A percentile compares a stretch with the other conserved stretches of the same genome.
These are phyloP conservation scores for Pythium volutum DNA, from an alignment of 352 stramenopile species.

Conservation along the genomic window DNA sequence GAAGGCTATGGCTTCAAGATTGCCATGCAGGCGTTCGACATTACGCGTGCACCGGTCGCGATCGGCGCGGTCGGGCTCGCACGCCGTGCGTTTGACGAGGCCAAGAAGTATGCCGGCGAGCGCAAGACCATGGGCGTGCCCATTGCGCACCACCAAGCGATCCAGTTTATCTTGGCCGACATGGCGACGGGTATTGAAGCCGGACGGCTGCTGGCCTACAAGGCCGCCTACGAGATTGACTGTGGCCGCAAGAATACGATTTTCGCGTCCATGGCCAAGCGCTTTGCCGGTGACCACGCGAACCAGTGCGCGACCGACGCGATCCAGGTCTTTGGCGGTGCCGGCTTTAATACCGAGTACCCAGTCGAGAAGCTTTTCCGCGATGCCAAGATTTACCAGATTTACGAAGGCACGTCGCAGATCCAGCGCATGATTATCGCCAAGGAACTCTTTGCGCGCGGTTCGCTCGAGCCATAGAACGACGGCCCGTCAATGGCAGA, in stretches of 20 bases:
- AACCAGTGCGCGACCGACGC: conserved; percentile 86
- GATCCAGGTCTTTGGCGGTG: conserved; percentile 90
- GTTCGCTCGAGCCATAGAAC: conserved; percentile 60
- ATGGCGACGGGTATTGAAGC: conserved; percentile 91
- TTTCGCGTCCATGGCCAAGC: conserved; percentile 90
- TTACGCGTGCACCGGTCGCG: conserved; percentile 85
- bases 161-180: conserved; percentile 89
- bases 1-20: conserved; percentile 91
- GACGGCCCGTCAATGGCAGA: no score
- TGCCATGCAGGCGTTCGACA: conserved; percentile 91
- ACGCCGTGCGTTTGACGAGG: conserved; percentile 87
- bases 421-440: conserved; percentile 91
- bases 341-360: conserved; percentile 91
- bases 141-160: conserved; percentile 85
- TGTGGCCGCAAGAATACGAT: conserved; percentile 89
- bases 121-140: conserved; percentile 87
- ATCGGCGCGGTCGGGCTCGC: conserved; percentile 84
- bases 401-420: conserved; percentile 92
- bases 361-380: conserved; percentile 92
- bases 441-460: conserved; percentile 81
- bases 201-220: conserved; percentile 81
- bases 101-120: conserved; percentile 82
- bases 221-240: conserved; percentile 88
- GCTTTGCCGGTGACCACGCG: conserved; percentile 83
- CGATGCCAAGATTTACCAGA: conserved; percentile 91